Evolutionary conservation across 768 basidiomycete species (phyloP).

Genomic region (Rhizopogon sp.): DNA sequence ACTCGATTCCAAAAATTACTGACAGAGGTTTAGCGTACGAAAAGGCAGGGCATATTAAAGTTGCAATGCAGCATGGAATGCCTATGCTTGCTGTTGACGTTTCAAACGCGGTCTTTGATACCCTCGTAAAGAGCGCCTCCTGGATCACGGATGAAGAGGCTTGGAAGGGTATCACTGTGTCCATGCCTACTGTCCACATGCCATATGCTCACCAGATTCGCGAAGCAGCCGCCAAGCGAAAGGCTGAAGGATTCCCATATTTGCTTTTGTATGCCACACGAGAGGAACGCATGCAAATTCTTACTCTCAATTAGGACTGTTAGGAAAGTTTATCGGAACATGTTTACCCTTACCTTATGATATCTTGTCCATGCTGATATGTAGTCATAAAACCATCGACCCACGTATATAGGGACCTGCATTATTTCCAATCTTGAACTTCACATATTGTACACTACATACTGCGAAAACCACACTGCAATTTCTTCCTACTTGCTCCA

Average conservation of each 20-base stretch:
- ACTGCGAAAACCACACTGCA: not conserved
- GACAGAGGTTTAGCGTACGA: constrained; percentile 50
- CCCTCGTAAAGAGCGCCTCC: constrained; percentile 46
- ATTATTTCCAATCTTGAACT: not conserved
- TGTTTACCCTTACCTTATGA: not conserved
- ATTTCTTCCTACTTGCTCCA: constrained; percentile 17
- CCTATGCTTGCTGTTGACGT: constrained; percentile 75
- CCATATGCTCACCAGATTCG: constrained; percentile 65
- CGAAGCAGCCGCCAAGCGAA: constrained; percentile 58
- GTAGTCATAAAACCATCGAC: not conserved
- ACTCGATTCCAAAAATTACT: not conserved
- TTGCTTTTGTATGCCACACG: constrained; percentile 61
- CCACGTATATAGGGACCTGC: not conserved
- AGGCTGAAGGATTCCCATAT: constrained; percentile 57
- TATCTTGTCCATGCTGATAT: not conserved
- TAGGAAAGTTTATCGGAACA: not conserved
- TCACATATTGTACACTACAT: not conserved
- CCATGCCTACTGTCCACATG: constrained; percentile 52
- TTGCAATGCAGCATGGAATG: constrained; percentile 52
- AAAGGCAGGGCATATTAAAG: constrained; percentile 50
- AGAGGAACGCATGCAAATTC: constrained; percentile 65
- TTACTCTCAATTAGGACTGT: constrained; percentile 30
- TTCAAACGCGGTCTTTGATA: constrained; percentile 52
- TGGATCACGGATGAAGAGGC: constrained; percentile 77
- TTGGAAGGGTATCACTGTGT: constrained; percentile 55